Evolutionary conservation across 176 grass and related monocot species (phyloP).

Genomic region (Coix lacrymajobi): DNA sequence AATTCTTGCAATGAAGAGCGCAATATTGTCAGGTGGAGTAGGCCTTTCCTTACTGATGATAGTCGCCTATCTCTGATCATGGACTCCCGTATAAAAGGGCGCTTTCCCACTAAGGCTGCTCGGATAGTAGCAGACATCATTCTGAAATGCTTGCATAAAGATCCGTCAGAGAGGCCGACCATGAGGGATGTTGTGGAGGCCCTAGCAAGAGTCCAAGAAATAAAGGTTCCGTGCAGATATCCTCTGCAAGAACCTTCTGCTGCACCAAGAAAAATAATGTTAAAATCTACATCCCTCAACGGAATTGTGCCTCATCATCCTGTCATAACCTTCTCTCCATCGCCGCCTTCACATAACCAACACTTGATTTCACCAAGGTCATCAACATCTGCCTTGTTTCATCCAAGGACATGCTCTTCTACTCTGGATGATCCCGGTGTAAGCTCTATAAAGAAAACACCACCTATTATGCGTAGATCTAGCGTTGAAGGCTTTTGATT

Average conservation of each 20-base stretch:
- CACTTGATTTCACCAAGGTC: conserved; percentile 35
- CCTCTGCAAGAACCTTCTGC: conserved; percentile 81
- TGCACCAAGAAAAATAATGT: conserved; percentile 69
- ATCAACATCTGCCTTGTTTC: conserved; percentile 56
- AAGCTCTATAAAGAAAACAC: conserved; percentile 45
- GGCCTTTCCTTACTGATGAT: conserved; percentile 84
- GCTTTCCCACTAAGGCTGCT: conserved; percentile 82
- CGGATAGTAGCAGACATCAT: conserved; percentile 73
- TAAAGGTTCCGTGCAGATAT: conserved; percentile 73
- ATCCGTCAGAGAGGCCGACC: conserved; percentile 79
- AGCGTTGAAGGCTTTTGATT: conserved; percentile 87
- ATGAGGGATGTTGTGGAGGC: conserved; percentile 80
- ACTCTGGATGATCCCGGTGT: conserved; percentile 60
- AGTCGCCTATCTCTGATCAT: conserved; percentile 91
- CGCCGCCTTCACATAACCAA: conserved; percentile 37
- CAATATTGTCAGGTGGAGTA: conserved; percentile 86
- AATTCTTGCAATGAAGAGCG: conserved; percentile 72
- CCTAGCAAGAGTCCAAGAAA: conserved; percentile 64
- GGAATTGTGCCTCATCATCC: conserved; percentile 56
- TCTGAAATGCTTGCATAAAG: conserved; percentile 76
- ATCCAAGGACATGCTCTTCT: conserved; percentile 52
- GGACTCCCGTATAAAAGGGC: conserved; percentile 89
- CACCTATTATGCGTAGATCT: conserved; percentile 35
- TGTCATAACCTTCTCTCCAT: conserved; percentile 49
- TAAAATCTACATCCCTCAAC: conserved; percentile 84